Conservation (phyloP, 2,329 filamentous ascomycete species). For the Aspergillus pseudonomiae region DNA sequence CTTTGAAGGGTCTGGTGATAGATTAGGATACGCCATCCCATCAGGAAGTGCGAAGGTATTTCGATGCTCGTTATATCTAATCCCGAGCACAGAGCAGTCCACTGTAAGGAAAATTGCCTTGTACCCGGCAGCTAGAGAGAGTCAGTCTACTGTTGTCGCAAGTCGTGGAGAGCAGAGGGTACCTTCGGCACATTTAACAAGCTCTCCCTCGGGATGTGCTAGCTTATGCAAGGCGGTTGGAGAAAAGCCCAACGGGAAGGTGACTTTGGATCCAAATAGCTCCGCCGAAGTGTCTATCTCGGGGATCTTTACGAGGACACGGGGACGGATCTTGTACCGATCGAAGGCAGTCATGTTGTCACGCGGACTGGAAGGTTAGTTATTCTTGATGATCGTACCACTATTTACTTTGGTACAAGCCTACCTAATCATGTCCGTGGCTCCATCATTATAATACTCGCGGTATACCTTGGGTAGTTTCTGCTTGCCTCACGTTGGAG, state of each 20-base stretch:
- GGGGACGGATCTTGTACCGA: conserved; percentile 50
- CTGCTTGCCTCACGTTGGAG: too few species aligned
- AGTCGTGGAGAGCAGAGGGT: background rate
- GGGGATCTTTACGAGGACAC: conserved; percentile 44
- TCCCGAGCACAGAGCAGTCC: conserved; percentile 55
- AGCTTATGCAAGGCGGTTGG: conserved; percentile 53
- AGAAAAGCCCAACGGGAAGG: conserved; percentile 52
- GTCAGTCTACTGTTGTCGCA: too few species aligned
- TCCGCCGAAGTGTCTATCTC: conserved; percentile 45
- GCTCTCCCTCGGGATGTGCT: conserved; percentile 55
- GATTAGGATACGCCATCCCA: conserved; percentile 43
- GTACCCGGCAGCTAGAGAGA: conserved; percentile 45
- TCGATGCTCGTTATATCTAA: conserved; percentile 54
- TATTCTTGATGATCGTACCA: background rate
- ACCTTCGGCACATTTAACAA: conserved; percentile 49
- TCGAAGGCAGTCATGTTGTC: conserved; percentile 56
- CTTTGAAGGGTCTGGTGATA: conserved; percentile 24
- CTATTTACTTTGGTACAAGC: background rate
- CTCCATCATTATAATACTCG: too few species aligned
- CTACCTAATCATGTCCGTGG: too few species aligned
- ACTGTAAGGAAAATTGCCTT: conserved; percentile 57
- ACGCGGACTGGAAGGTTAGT: conserved; percentile 31
- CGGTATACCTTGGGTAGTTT: too few species aligned
- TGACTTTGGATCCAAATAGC: conserved; percentile 43
- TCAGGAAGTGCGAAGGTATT: conserved; percentile 54